phyloP scores from a whole-genome alignment of 352 stramenopile genomes.

The Pythium guiyangense region DNA sequence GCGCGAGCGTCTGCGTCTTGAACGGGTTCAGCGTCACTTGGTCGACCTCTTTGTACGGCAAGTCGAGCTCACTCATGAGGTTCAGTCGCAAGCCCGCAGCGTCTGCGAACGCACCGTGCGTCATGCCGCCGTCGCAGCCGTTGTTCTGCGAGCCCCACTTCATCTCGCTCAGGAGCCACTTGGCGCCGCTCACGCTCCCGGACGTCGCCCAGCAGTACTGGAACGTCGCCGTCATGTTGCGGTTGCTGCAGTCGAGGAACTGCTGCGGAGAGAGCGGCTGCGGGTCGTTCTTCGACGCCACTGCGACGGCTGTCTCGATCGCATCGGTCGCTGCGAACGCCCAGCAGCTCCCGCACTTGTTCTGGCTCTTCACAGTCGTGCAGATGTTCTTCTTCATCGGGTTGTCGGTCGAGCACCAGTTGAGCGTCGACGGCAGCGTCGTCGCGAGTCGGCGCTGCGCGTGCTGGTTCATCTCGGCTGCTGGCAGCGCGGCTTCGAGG shows the following conservation, averaged over 20 bases:
- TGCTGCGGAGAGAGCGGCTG: constrained; percentile 74
- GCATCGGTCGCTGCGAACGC: constrained; percentile 72
- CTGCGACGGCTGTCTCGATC: constrained; percentile 69
- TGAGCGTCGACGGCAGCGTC: constrained; percentile 29
- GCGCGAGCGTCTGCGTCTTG: constrained; percentile 11
- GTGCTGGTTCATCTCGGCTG: neutral
- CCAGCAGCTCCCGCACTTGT: constrained; percentile 80
- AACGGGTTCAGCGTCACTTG: constrained; percentile 23
- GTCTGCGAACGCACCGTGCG: constrained; percentile 77
- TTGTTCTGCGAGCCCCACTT: constrained; percentile 72
- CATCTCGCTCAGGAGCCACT: constrained; percentile 64
- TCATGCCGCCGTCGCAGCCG: constrained; percentile 80
- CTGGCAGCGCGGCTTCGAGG: constrained; percentile 9
- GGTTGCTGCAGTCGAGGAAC: constrained; percentile 71
- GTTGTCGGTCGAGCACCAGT: constrained; percentile 80
- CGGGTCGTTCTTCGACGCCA: constrained; percentile 34
- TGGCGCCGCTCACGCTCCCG: constrained; percentile 32
- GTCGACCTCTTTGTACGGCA: constrained; percentile 58
- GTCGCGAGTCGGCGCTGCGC: constrained; percentile 10
- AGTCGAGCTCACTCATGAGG: constrained; percentile 52
- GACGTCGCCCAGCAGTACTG: constrained; percentile 68
- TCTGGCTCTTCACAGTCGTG: constrained; percentile 72
- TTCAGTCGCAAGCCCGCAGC: constrained; percentile 44
- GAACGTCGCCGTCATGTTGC: constrained; percentile 64
- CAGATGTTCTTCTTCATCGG: constrained; percentile 57